A percentile compares a stretch with the other conserved stretches of the same genome.
Evolutionary conservation across 805 yeast genomes (phyloP).

Genomic region (Peterozyma toletana): DNA sequence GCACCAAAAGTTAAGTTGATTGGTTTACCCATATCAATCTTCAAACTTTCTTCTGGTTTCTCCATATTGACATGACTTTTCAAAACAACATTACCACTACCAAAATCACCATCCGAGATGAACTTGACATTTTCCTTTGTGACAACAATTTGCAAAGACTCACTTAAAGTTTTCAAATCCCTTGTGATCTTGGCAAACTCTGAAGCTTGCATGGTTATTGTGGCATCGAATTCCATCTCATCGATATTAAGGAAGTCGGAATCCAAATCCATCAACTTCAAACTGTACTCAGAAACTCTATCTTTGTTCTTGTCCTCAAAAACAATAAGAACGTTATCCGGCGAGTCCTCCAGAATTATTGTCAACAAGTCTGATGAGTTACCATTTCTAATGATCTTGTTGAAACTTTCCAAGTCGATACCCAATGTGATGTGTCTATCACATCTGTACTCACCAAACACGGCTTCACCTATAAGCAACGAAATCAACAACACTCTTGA

Average conservation of each 20-base stretch:
- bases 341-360: constrained; percentile 76
- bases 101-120: constrained; percentile 85
- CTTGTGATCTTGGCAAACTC: constrained; percentile 88
- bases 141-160: constrained; percentile 77
- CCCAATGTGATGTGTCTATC: constrained; percentile 92
- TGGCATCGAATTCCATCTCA: constrained; percentile 85
- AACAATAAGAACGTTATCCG: constrained; percentile 57
- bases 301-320: constrained; percentile 92
- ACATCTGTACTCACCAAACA: constrained; percentile 89
- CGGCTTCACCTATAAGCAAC: constrained; percentile 77
- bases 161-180: constrained; percentile 81
- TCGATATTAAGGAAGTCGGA: constrained; percentile 91
- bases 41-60: constrained; percentile 66
- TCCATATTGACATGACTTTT: constrained; percentile 83
- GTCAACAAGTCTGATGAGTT: constrained; percentile 84
- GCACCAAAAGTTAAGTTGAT: constrained; percentile 88
- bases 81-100: constrained; percentile 78
- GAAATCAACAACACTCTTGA: constrained; percentile 92
- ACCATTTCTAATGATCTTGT: constrained; percentile 88
- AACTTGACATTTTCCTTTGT: constrained; percentile 91
- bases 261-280: constrained; percentile 94
- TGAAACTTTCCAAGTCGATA: constrained; percentile 78
- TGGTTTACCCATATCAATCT: constrained; percentile 75
- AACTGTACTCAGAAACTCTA: constrained; percentile 83
- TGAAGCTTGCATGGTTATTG: constrained; percentile 76